Conservation (phyloP, 345 rosid species). For the Erodium maritimum region DNA sequence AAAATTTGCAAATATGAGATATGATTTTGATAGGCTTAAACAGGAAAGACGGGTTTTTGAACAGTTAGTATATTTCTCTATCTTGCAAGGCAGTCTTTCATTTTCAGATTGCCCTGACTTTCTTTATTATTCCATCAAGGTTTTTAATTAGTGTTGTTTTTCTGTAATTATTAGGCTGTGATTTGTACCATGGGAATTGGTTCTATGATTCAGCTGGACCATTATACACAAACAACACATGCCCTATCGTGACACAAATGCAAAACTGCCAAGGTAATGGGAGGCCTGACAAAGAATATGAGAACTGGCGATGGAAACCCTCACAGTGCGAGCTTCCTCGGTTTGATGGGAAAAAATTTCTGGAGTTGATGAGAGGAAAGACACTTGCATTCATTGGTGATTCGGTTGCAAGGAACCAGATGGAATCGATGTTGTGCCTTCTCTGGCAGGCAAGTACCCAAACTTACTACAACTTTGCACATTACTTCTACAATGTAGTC, state of each 20-base stretch:
- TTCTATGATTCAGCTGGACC: slow-evolving; percentile 73
- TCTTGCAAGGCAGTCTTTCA: not conserved
- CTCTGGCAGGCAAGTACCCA: slow-evolving; percentile 85
- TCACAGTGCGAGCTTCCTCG: slow-evolving; percentile 77
- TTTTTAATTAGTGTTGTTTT: slow-evolving; percentile 10
- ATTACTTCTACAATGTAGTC: no score
- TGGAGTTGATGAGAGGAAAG: slow-evolving; percentile 90
- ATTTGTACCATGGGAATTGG: slow-evolving; percentile 78
- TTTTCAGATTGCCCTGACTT: no score
- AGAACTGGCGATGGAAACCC: slow-evolving; percentile 96
- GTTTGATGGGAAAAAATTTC: slow-evolving; percentile 75
- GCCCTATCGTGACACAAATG: slow-evolving; percentile 90
- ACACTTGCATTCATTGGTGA: slow-evolving; percentile 89
- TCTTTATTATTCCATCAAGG: not conserved
- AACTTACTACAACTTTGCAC: not conserved
- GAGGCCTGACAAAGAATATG: slow-evolving; percentile 84
- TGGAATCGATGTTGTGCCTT: slow-evolving; percentile 96
- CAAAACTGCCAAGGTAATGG: slow-evolving; percentile 99
- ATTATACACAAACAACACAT: slow-evolving; percentile 74
- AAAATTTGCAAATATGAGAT: no score
- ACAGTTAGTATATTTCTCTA: not conserved
- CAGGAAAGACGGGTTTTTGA: no score
- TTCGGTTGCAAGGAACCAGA: slow-evolving; percentile 96
- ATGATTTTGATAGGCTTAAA: no score
- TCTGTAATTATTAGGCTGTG: slow-evolving; percentile 44